A percentile compares a stretch with the other conserved stretches of the same genome.
Conservation (phyloP, 768 basidiomycete genomes). For the Tubosaeta sp. region DNA sequence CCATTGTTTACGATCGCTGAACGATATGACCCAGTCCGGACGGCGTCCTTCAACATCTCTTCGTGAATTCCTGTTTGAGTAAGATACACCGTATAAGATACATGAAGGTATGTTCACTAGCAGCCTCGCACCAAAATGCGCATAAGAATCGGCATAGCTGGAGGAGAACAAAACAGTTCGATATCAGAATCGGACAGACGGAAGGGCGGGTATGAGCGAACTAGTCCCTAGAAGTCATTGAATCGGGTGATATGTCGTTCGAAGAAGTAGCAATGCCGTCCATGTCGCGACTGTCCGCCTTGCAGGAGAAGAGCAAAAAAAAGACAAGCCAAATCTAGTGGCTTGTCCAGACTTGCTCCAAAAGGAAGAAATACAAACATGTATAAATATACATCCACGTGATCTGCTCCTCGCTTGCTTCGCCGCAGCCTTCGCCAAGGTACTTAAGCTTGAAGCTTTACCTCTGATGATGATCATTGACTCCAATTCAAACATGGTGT, state of each 20-base stretch:
- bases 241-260: conserved; percentile 26
- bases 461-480: conserved; percentile 24
- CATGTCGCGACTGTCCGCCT: conserved; percentile 18
- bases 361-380: conserved; percentile 11
- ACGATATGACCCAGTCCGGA: conserved; percentile 94
- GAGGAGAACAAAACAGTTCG: conserved; percentile 31
- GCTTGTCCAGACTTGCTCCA: conserved; percentile 1
- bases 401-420: not conserved
- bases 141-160: conserved; percentile 95
- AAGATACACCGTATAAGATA: conserved; percentile 5
- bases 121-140: conserved; percentile 72
- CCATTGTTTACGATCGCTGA: conserved; percentile 91
- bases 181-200: conserved; percentile 35
- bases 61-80: conserved; percentile 81
- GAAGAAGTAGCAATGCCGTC: conserved; percentile 30
- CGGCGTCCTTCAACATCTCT: conserved; percentile 97
- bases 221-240: conserved; percentile 90
- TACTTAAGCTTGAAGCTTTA: not conserved
- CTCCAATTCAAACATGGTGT: conserved; percentile 25
- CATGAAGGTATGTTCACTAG: not conserved
- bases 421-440: not conserved
- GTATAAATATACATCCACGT: conserved; percentile 16
- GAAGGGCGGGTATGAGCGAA: conserved; percentile 43
- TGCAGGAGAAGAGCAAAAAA: not conserved
- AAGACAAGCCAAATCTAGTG: not conserved